Conservation (phyloP, 2,329 filamentous ascomycete species). For the Coniochaeta prunicola region DNA sequence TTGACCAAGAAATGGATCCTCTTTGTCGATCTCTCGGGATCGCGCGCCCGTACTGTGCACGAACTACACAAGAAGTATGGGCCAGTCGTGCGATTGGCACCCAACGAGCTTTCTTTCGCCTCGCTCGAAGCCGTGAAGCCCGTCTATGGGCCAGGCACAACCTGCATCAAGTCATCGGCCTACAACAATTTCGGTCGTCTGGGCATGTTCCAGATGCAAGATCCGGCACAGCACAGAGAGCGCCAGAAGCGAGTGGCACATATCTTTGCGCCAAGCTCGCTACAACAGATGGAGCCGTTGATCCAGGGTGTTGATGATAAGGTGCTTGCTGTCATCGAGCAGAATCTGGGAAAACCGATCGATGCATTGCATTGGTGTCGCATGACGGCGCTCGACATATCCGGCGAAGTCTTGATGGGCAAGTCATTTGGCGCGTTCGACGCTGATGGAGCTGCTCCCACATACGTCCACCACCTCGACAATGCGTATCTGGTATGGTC, state of each 20-base stretch:
- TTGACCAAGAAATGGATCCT: constrained; percentile 6
- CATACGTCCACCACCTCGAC: constrained; percentile 11
- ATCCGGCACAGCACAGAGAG: constrained; percentile 8
- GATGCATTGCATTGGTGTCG: constrained; percentile 11
- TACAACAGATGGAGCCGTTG: constrained; percentile 10
- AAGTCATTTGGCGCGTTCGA: constrained; percentile 8
- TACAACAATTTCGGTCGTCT: constrained; percentile 4
- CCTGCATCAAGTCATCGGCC: constrained; percentile 4
- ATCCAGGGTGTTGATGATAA: constrained; percentile 4
- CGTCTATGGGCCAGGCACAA: neutral
- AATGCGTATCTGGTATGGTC: constrained; percentile 6
- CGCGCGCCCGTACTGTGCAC: constrained; percentile 4
- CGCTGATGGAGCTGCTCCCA: constrained; percentile 4
- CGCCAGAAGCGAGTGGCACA: constrained; percentile 9
- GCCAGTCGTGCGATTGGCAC: constrained; percentile 1
- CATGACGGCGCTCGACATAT: constrained; percentile 11
- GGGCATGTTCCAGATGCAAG: constrained; percentile 11
- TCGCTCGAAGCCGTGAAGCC: neutral
- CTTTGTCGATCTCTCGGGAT: constrained; percentile 4
- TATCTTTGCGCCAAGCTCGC: constrained; percentile 6
- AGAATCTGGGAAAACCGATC: constrained; percentile 1
- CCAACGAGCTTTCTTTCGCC: neutral
- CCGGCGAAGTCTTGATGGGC: constrained; percentile 8
- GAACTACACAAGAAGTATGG: constrained; percentile 1
- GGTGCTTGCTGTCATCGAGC: constrained; percentile 1